Evolutionary conservation across 2,329 filamentous ascomycete species (phyloP), one percentile per base, ranked within the genome.

Genomic region (Mariannaea elegans): DNA sequence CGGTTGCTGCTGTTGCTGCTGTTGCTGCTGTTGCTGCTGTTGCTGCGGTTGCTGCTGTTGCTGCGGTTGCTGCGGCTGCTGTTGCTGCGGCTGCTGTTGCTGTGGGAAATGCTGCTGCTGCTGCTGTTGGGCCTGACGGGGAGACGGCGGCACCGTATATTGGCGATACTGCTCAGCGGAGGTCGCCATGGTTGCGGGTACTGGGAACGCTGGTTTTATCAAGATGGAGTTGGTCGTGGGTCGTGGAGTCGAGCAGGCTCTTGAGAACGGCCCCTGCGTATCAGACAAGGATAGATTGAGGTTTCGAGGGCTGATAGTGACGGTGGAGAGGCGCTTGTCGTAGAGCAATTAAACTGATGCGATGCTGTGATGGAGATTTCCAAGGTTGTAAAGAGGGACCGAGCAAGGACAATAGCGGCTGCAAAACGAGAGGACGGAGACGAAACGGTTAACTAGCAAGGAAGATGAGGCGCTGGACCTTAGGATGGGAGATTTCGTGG

Each of bases 171-270:
- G 73, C 29, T 72, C 70, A 44, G 71, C 63, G 51, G 65, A 73
- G 66, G 72, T 68, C 64, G 76, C 76, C 77, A 79, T 79, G 68
- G 63, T 67, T 68, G 67, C 71, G 66, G 63, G 61, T 53, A 63
- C 64, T 69, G 71, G 71, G 73, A 61, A 63, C 62, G 61, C 62
- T 63, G 69, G 63, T 73, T 77, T 77, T 76, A 75, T 74, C 70
- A 53, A 70, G 56, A 65, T 69, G 70, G 67, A 69, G 41, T 36
- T 48, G 59, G 50, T 59, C 63, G 62, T 58, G 63, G 62, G 53
- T 63, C 62, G 60, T 53, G 63, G 49, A 59, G 19, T 36, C 21
- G 64, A 42, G 44, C 46, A 47, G 65, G 66, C 68, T 69, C 65
- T 59, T 52, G 46, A 50, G 38, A 56, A 60, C 49, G 63, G 67